Base-by-base conservation (phyloP, 495 filamentous ascomycete species). In the Penicillium silybi region DNA sequence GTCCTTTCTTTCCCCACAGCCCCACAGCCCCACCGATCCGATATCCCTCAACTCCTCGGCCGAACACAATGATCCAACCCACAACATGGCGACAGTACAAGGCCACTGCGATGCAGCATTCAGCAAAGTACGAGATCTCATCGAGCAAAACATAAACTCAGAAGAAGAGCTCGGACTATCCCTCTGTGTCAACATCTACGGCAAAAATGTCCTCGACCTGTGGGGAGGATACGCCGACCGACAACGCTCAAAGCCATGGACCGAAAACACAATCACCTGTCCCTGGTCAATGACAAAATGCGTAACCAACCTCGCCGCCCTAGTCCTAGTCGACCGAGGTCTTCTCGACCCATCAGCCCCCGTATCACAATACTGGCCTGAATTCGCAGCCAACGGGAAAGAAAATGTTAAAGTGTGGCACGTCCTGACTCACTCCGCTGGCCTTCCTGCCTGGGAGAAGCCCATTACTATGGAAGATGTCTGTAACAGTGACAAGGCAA, bases 321-420 rank as follows among this genome's bases (percentile, higher is more conserved):
- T 64, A 18, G 48, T 65, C 35, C 54, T 69, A 4, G 50, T 66
- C 19, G 56, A 64, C 25, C 54, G 61, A 4, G 63, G 63, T 25
- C 41, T 56, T 13, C 44, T 69, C 23, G 54, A 60, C 44, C 46
- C 51, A 9, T 22, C 57, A 15, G 65, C 59, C 19, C 58, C 58
- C 11, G 63, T 66, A 9, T 45, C 58, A n/a, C 53, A 54, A 20
- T 63, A 66, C 48, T 69, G 65, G 65, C 65, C 63, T 20, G 65
- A 69, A 43, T 69, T 69, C 41, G 56, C 48, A 5, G 39, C 41
- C 1, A 68, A 63, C 44, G 63, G 61, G 1, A 66, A 66, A 29
- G 55, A 58, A 27, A 40, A 53, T 29, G 40, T 64, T 42, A 38
- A 56, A 49, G 56, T 68, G 4, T 57, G 54, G 29, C 65, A 68